phyloP scores from a whole-genome alignment of 495 filamentous ascomycete species.

The Thermochaetoides thermophila region DNA sequence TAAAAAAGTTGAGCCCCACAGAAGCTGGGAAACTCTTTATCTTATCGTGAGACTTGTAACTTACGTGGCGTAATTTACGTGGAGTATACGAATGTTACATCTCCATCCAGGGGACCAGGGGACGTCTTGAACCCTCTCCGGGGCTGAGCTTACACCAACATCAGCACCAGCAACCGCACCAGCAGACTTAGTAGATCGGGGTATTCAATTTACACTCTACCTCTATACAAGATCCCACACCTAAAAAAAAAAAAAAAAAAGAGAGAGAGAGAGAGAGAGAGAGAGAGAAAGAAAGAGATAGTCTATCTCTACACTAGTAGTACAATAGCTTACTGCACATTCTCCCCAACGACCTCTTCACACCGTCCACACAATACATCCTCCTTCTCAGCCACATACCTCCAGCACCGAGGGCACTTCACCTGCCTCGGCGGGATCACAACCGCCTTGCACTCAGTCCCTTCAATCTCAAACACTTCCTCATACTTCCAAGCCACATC shows the following conservation, averaged over 20 bases:
- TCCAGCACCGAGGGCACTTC: constrained; percentile 86
- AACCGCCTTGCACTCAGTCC: constrained; percentile 34
- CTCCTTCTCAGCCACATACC: constrained; percentile 46
- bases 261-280: too few species aligned
- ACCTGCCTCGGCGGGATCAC: constrained; percentile 49
- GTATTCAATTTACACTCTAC: too few species aligned
- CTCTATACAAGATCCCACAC: too few species aligned
- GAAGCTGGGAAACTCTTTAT: constrained; percentile 1
- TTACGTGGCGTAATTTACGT: too few species aligned
- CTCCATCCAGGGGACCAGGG: too few species aligned
- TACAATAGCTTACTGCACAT: constrained; percentile 6
- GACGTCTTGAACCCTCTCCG: too few species aligned
- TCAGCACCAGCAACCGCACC: too few species aligned
- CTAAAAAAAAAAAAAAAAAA: too few species aligned
- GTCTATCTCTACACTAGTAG: neutral
- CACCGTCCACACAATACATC: constrained; percentile 60
- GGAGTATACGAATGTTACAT: too few species aligned
- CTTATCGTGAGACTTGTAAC: constrained; percentile 1
- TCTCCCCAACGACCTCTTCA: constrained; percentile 41
- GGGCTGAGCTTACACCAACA: too few species aligned
- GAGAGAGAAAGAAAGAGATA: too few species aligned
- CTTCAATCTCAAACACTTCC: constrained; percentile 37
- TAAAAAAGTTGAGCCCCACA: constrained; percentile 9
- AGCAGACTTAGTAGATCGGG: too few species aligned
- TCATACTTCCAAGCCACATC: constrained; percentile 39